Evolutionary conservation across 2,329 filamentous ascomycete genomes (phyloP).

Genomic region (Talaromyces piceae): DNA sequence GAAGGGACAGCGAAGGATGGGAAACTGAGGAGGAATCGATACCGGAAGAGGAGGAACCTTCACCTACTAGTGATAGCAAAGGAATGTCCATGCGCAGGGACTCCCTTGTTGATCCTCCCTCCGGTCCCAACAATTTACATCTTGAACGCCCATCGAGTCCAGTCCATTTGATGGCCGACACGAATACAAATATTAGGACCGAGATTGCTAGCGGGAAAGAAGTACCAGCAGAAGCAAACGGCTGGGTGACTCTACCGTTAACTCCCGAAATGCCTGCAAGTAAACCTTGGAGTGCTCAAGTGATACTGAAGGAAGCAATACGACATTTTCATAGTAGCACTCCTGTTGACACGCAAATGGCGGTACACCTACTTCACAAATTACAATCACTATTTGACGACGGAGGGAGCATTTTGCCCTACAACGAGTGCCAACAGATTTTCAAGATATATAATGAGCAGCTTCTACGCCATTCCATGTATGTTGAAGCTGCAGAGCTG

Average conservation of each 20-base stretch:
- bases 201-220: conserved; percentile 9
- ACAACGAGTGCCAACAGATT: conserved; percentile 47
- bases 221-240: conserved; percentile 15
- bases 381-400: conserved; percentile 32
- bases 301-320: conserved; percentile 33
- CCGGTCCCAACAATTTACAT: conserved; percentile 25
- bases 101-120: conserved; percentile 19
- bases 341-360: conserved; percentile 33
- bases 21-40: conserved; percentile 15
- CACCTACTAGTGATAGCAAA: conserved; percentile 14
- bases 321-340: conserved; percentile 32
- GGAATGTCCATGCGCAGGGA: conserved; percentile 17
- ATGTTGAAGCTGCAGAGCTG: conserved; percentile 46
- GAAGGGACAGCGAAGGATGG: conserved; percentile 18
- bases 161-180: conserved; percentile 29
- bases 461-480: conserved; percentile 40
- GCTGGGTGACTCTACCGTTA: conserved; percentile 25
- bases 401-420: conserved; percentile 31
- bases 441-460: conserved; percentile 52
- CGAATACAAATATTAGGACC: conserved; percentile 16
- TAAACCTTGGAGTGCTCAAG: conserved; percentile 34
- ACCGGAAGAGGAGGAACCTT: conserved; percentile 14
- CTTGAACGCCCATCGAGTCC: conserved; percentile 39
- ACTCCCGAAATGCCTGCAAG: conserved; percentile 20
- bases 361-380: conserved; percentile 36